phyloP scores from a whole-genome alignment of 228 moss, liverwort and hornwort species.

The Sphagnum magellanicum region DNA sequence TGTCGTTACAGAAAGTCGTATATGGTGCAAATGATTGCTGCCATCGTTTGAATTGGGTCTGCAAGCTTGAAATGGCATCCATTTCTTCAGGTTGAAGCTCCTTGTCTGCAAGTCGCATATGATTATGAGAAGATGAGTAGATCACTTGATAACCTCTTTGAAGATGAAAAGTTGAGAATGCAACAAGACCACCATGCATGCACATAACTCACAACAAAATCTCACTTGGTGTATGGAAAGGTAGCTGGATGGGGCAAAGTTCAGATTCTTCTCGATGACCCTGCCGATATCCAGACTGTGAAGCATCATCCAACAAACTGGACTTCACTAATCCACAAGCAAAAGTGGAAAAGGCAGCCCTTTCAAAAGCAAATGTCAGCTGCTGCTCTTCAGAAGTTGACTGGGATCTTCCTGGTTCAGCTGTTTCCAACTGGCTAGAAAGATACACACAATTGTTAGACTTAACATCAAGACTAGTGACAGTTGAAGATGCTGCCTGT shows the following conservation, averaged over 20 bases:
- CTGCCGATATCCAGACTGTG: constrained; percentile 12
- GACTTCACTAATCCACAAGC: constrained; percentile 22
- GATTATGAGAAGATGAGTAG: background rate
- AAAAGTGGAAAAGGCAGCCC: constrained; percentile 18
- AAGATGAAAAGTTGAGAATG: background rate
- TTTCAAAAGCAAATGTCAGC: constrained; percentile 17
- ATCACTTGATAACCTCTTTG: background rate
- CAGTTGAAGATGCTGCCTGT: constrained; percentile 7
- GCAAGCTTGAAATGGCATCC: constrained; percentile 22
- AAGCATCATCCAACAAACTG: constrained; percentile 5
- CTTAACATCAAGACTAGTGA: constrained; percentile 4
- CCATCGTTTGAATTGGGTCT: constrained; percentile 51
- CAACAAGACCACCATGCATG: background rate
- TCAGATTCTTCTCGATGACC: constrained; percentile 15
- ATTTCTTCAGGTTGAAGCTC: constrained; percentile 6
- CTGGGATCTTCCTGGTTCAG: background rate
- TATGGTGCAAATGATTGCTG: constrained; percentile 50
- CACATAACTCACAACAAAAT: constrained; percentile 4
- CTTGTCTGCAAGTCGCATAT: constrained; percentile 12
- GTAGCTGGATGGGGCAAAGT: constrained; percentile 47
- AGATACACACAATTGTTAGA: constrained; percentile 6
- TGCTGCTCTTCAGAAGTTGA: background rate
- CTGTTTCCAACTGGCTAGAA: constrained; percentile 4
- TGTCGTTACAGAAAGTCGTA: constrained; percentile 24
- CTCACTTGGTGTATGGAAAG: constrained; percentile 37